Conservation (phyloP, 1,284 basidiomycete genomes). For the Tilletia walkeri region DNA sequence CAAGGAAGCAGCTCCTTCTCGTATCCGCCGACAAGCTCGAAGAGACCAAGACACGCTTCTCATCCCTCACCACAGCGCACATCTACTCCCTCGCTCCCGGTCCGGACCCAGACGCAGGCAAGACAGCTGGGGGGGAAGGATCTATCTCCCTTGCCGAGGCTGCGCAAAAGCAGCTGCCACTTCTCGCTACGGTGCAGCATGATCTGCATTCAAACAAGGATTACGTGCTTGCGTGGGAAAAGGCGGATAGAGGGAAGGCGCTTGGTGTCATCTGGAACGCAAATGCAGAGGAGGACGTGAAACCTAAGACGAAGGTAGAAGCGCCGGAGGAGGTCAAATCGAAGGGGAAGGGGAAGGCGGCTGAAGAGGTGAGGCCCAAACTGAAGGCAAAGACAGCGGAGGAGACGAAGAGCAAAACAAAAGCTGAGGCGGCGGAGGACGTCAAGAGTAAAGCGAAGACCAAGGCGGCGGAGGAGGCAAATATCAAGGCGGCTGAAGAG, state of each 20-base stretch:
- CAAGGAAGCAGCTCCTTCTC: slow-evolving; percentile 27
- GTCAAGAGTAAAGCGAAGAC: slow-evolving; percentile 14
- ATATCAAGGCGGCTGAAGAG: slow-evolving; percentile 13
- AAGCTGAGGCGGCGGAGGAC: slow-evolving; percentile 27
- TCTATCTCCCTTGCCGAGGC: background rate
- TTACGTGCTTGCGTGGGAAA: slow-evolving; percentile 33
- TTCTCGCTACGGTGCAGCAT: slow-evolving; percentile 36
- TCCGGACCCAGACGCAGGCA: slow-evolving; percentile 19
- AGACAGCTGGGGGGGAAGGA: background rate
- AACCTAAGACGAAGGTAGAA: background rate
- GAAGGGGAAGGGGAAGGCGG: slow-evolving; percentile 7
- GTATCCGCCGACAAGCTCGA: slow-evolving; percentile 28
- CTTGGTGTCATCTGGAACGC: slow-evolving; percentile 33
- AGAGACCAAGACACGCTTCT: slow-evolving; percentile 25
- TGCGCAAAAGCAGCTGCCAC: slow-evolving; percentile 17
- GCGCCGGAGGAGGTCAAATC: background rate
- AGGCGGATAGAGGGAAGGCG: slow-evolving; percentile 33
- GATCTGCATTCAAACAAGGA: slow-evolving; percentile 36
- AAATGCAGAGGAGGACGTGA: slow-evolving; percentile 24
- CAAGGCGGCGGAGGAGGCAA: background rate
- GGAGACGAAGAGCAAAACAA: slow-evolving; percentile 22
- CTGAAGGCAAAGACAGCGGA: slow-evolving; percentile 16
- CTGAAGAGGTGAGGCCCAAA: slow-evolving; percentile 5
- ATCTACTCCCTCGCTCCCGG: slow-evolving; percentile 41
- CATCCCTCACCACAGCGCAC: slow-evolving; percentile 28